Evolutionary conservation across 805 yeast species (phyloP).

Genomic region (Candida jianshihensis): DNA sequence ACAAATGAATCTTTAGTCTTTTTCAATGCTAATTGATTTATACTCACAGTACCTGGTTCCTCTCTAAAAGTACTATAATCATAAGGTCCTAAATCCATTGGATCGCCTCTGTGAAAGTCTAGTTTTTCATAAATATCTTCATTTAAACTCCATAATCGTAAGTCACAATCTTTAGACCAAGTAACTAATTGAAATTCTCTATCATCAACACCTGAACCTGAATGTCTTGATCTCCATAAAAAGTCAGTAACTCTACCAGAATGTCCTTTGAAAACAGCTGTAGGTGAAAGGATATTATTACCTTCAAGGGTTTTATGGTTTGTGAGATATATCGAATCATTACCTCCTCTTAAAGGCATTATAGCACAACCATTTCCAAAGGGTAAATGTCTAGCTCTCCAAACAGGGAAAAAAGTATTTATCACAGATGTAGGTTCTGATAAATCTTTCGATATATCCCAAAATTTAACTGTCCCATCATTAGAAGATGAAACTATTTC

Average conservation of each 20-base stretch:
- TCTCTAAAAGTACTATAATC: conserved; percentile 43
- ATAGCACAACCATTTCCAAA: conserved; percentile 85
- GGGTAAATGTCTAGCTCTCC: conserved; percentile 84
- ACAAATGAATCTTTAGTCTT: conserved; percentile 33
- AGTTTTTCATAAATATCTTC: conserved; percentile 42
- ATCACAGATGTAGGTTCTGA: conserved; percentile 51
- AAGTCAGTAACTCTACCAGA: conserved; percentile 81
- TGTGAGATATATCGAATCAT: conserved; percentile 35
- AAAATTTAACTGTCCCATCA: conserved; percentile 75
- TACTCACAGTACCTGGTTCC: conserved; percentile 34
- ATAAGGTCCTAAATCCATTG: conserved; percentile 30
- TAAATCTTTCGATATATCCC: conserved; percentile 52
- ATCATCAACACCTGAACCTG: conserved; percentile 44
- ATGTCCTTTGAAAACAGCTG: conserved; percentile 70
- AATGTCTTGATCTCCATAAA: conserved; percentile 70
- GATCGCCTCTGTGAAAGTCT: conserved; percentile 31
- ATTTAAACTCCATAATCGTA: conserved; percentile 71
- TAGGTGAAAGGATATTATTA: conserved; percentile 39
- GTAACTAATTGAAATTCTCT: conserved; percentile 88
- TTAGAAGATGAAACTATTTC: conserved; percentile 78
- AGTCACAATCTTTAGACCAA: conserved; percentile 86
- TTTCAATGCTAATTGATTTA: conserved; percentile 28
- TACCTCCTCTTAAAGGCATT: conserved; percentile 87
- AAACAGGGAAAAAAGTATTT: conserved; percentile 74
- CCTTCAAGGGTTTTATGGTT: conserved; percentile 22